Evolutionary conservation across 441 rosid genomes (phyloP), one percentile per base, ranked within the genome.

Genomic region (Bocquillonia castaneifolia): DNA sequence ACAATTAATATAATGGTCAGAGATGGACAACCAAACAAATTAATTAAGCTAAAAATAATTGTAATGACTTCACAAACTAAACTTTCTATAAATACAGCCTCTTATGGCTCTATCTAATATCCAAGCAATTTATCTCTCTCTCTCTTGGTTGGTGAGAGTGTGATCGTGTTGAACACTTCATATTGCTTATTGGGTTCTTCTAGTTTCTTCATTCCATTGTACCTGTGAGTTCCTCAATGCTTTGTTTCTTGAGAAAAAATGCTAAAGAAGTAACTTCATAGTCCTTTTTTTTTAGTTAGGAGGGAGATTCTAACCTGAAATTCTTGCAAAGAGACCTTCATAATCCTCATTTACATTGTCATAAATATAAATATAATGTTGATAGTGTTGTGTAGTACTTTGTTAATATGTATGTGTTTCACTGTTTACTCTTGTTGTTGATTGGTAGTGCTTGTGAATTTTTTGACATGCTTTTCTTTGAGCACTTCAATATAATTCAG

Each of bases 21-120:
- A n/a, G n/a, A n/a, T n/a, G n/a, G n/a, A n/a, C n/a, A n/a, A n/a
- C n/a, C n/a, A n/a, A n/a, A n/a, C n/a, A n/a, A n/a, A n/a, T n/a
- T n/a, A n/a, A n/a, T n/a, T n/a, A n/a, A n/a, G n/a, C n/a, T n/a
- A n/a, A n/a, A n/a, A n/a, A n/a, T n/a, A n/a, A n/a, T n/a, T n/a
- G n/a, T n/a, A 25, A 22, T 6, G 12, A n/a, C 51, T 1, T 44
- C 29, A 12, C 18, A 31, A 47, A 7, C 1, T 8, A 6, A 31
- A 48, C n/a, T 47, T 63, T 20, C 56, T 63, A 64, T 64, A 64
- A 64, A 64, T 64, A 5, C 68, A 57, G 34, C 68, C 32, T 50
- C 58, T 51, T n/a, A n/a, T n/a, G n/a, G n/a, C 20, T 31, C 42
- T 55, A 29, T 9, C 5, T 2, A 15, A 14, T 3, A 9, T 9